Conservation (phyloP, 2,329 filamentous ascomycete species). For the Zymoseptoria pseudotritici region DNA sequence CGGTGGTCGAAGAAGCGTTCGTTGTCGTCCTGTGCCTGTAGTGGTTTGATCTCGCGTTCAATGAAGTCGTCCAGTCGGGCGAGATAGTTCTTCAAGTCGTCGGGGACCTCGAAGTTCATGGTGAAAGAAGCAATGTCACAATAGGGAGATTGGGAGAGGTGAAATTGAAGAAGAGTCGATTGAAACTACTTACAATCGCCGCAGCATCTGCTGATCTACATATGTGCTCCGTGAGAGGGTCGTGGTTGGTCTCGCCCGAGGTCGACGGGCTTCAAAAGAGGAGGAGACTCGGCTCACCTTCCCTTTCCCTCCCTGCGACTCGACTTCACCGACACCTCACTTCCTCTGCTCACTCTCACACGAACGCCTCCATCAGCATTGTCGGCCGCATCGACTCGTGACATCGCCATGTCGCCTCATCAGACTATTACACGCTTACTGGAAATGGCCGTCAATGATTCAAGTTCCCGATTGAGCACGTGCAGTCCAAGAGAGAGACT, state of each 20-base stretch:
- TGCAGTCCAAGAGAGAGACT: not conserved
- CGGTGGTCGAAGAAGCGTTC: conserved; percentile 60
- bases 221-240: not conserved
- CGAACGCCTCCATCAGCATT: not conserved
- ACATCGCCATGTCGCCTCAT: not conserved
- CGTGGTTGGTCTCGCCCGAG: not conserved
- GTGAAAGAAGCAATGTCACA: not conserved
- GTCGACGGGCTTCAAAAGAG: not conserved
- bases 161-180: not conserved
- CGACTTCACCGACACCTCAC: not conserved
- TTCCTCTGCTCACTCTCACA: not conserved
- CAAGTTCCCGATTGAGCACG: not conserved
- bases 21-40: conserved; percentile 52
- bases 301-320: not conserved
- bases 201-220: not conserved
- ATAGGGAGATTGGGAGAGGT: not conserved
- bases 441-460: not conserved
- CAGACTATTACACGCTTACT: not conserved
- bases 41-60: conserved; percentile 44
- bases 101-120: conserved; percentile 52
- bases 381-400: not conserved
- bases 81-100: conserved; percentile 43
- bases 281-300: not conserved
- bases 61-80: conserved; percentile 47
- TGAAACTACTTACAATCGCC: not conserved